Evolutionary conservation across 2,329 filamentous ascomycete species (phyloP), one percentile per base, ranked within the genome.

Genomic region (Aspergillus pseudoglaucus): DNA sequence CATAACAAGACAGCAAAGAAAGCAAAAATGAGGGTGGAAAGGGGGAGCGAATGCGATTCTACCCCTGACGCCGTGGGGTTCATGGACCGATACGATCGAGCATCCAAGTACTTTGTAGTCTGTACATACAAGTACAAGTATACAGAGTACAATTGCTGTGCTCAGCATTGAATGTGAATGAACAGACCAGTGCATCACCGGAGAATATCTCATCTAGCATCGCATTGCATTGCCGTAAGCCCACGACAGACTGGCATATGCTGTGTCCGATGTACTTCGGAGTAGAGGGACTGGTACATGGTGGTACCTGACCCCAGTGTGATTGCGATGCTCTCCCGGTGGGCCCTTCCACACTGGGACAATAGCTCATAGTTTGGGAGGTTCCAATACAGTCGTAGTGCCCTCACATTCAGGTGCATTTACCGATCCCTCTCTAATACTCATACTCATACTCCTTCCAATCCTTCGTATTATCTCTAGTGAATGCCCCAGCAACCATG

Each of bases 41-140:
- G 30, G 42, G 30, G 42, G 14, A 20, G n/a, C 15, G 9, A 30
- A 30, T 30, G 10, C 14, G 17, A 43, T 32, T 44, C 30, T 25
- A 23, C 46, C 46, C 46, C 46, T 47, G 46, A 47, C 33, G 32
- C 23, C 37, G 46, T 44, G 46, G 46, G 46, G 46, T 47, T 30
- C 12, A 27, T 20, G 32, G 20, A 37, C 32, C 35, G 25, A 30
- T 12, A 30, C 12, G 25, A 12, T 30, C 9, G 25, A 30, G 25
- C 25, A 30, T 30, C 10, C 25, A 30, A 35, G 6, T 35, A 32
- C 30, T 10, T 3, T 32, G 30, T 32, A 32, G 3, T 3, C 2
- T 10, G 14, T 32, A 35, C 32, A 35, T 35, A 35, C 33, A 35
- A 35, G n/a, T 35, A 35, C 12, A n/a, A 33, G 7, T n/a, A 12